Evolutionary conservation across 805 yeast species (phyloP).

Genomic region (Alloascoidea hylecoeti): DNA sequence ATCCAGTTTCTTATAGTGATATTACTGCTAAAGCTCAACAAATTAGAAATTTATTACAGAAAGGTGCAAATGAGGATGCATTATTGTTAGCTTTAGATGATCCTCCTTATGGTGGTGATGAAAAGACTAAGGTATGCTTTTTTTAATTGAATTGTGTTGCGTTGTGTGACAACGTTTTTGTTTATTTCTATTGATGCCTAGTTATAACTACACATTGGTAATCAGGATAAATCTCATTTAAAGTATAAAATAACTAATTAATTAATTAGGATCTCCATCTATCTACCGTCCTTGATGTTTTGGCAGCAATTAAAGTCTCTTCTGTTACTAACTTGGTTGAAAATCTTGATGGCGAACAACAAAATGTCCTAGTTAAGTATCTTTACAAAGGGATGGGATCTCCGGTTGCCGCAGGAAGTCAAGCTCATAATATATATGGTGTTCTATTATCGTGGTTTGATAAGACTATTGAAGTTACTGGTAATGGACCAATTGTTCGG

Average conservation of each 20-base stretch:
- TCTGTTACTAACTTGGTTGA: constrained; percentile 55
- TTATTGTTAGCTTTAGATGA: constrained; percentile 44
- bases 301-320: constrained; percentile 49
- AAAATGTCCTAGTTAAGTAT: constrained; percentile 69
- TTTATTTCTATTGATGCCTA: constrained; percentile 3
- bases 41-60: constrained; percentile 47
- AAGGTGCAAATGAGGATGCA: constrained; percentile 63
- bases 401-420: constrained; percentile 25
- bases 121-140: constrained; percentile 27
- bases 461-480: constrained; percentile 69
- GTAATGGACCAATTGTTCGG: constrained; percentile 81
- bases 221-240: constrained; percentile 2
- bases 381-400: constrained; percentile 76
- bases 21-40: constrained; percentile 39
- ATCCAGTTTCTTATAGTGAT: constrained; percentile 35
- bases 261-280: constrained; percentile 26
- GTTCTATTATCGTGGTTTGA: constrained; percentile 84
- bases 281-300: constrained; percentile 50
- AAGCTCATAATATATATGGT: constrained; percentile 78
- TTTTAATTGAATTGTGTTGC: constrained; percentile 1
- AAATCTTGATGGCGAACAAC: constrained; percentile 45
- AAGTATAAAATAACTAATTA: constrained; percentile 21
- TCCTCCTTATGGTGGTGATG: constrained; percentile 78
- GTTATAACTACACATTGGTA: constrained; percentile 3
- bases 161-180: constrained; percentile 1